A percentile compares a stretch with the other conserved stretches of the same genome.
Evolutionary conservation across 1,139 yeast species (phyloP).

Genomic region (Casaregolazyma lundiana): DNA sequence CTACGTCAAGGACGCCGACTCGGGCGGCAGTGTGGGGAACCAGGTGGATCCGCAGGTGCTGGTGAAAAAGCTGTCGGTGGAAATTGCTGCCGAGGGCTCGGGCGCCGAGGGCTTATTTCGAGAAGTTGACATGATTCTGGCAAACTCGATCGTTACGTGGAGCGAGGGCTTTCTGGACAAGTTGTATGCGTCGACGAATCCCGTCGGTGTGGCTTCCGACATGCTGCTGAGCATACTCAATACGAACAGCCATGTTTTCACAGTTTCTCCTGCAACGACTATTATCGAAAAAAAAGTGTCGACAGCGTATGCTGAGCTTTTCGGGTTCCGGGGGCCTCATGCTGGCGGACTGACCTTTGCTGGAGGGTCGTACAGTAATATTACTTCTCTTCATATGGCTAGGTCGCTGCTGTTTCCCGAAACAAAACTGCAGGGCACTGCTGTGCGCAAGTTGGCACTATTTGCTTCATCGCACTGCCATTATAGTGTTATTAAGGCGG

Average conservation of each 20-base stretch:
- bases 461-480: constrained; percentile 73
- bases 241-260: constrained; percentile 82
- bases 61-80: constrained; percentile 26
- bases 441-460: constrained; percentile 54
- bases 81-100: constrained; percentile 35
- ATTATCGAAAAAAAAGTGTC: constrained; percentile 69
- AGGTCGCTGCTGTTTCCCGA: constrained; percentile 63
- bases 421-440: constrained; percentile 61
- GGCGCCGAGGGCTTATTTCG: constrained; percentile 42
- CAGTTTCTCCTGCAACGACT: constrained; percentile 79
- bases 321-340: constrained; percentile 49
- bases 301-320: constrained; percentile 61
- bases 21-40: constrained; percentile 35
- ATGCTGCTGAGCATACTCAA: constrained; percentile 63
- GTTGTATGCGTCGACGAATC: constrained; percentile 77
- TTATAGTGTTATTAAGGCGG: constrained; percentile 79
- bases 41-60: constrained; percentile 37
- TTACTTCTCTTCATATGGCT: constrained; percentile 76
- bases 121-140: constrained; percentile 54
- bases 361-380: constrained; percentile 86
- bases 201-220: constrained; percentile 77
- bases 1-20: constrained; percentile 38
- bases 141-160: constrained; percentile 80
- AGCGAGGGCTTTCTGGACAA: constrained; percentile 82
- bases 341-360: constrained; percentile 84